Evolutionary conservation across 164 flowering plant genomes (phyloP), one percentile per base, ranked within the genome.

Genomic region (Macadamia tetraphylla): DNA sequence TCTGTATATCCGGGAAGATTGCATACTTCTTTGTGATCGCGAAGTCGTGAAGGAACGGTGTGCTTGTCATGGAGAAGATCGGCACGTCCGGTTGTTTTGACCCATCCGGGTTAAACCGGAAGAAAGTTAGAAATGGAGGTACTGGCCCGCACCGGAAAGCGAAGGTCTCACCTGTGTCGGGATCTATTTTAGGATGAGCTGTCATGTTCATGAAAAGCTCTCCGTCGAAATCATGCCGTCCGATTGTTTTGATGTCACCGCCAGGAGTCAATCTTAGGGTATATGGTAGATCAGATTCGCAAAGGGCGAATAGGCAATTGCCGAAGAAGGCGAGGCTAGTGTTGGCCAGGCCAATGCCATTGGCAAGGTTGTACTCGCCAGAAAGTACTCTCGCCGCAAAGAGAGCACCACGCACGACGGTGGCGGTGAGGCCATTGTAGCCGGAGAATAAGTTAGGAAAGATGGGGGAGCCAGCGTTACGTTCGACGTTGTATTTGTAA

Each of bases 111-210:
- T 76, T 77, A 71, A 88, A 79, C 0, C 82, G 78, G 74, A 86
- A 92, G 69, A 43, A 83, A 0, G 92, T 80, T 6, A 92, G 74
- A 51, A 83, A 89, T 0, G 95, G 97, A 9, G 87, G 87, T 4
- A 82, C n/a, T 0, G 88, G 87, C 3, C 85, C 79, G 70, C 84
- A 87, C 1, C 87, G 74, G 76, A 84, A 92, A 0, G 89, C 92
- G 35, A 89, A 92, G 2, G 81, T 73, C 71, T 92, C 97, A 0
- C 86, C 83, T 0, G 92, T 87, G 0, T 81, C 79, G 0, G 80
- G 64, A 66, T 92, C 96, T 2, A 78, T 53, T 73, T 88, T 89
- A n/a, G 97, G 95, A 73, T 93, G 96, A 0, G 96, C 94, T 1
- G 96, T 93, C 95, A 93, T 90, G 80, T 78, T 86, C 82, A 70